Evolutionary conservation across 2,329 filamentous ascomycete species (phyloP).

Genomic region (Ascochyta lentis): DNA sequence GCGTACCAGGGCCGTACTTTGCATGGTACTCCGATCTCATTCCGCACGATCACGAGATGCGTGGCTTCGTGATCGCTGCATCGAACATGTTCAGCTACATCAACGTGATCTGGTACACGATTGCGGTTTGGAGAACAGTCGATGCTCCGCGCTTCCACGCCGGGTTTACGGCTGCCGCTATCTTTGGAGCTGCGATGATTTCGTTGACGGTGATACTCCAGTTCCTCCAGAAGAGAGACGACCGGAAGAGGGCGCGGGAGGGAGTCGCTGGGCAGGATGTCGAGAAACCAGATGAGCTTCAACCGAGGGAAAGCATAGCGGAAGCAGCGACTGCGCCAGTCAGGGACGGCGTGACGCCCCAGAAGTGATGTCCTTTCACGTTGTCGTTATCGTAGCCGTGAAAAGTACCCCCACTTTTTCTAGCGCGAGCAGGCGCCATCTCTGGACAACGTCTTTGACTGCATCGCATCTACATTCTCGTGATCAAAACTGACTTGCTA

Average conservation of each 20-base stretch:
- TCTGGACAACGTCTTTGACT: no score
- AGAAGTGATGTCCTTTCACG: neutral
- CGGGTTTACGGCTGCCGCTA: conserved; percentile 29
- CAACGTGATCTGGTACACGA: conserved; percentile 28
- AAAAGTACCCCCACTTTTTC: no score
- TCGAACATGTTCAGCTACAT: conserved; percentile 37
- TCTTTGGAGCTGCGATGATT: conserved; percentile 31
- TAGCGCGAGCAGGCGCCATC: no score
- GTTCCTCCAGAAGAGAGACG: conserved; percentile 26
- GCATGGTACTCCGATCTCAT: conserved; percentile 37
- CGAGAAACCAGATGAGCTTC: conserved; percentile 7
- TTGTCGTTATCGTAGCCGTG: no score
- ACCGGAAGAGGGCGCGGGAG: conserved; percentile 18
- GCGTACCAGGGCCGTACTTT: conserved; percentile 34
- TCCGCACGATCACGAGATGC: conserved; percentile 37
- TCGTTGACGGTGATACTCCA: conserved; percentile 20
- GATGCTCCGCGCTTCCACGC: conserved; percentile 30
- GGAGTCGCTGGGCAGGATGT: conserved; percentile 9
- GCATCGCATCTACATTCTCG: no score
- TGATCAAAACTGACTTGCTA: no score
- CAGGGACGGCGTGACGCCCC: conserved; percentile 3
- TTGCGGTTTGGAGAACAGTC: conserved; percentile 31
- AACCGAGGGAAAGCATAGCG: conserved; percentile 5
- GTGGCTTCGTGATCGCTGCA: conserved; percentile 32
- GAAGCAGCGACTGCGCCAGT: conserved; percentile 6